Evolutionary conservation across 768 basidiomycete genomes (phyloP).

Genomic region (Mycena amicta): DNA sequence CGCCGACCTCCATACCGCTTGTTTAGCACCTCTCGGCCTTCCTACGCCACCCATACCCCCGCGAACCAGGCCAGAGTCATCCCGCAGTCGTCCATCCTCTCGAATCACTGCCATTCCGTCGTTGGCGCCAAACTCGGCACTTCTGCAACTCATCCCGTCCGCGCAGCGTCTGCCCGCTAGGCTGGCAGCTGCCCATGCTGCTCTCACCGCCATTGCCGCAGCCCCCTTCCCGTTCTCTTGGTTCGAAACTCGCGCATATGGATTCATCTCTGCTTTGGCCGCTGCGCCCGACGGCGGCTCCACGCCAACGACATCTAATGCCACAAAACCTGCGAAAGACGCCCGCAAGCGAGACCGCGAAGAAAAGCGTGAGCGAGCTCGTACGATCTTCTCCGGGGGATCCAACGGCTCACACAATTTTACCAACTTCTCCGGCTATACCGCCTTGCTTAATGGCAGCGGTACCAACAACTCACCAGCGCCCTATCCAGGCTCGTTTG

Average conservation of each 20-base stretch:
- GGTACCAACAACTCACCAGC: background rate
- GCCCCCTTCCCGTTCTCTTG: conserved; percentile 13
- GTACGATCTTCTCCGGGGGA: conserved; percentile 14
- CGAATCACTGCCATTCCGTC: background rate
- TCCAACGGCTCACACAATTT: background rate
- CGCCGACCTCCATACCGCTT: conserved; percentile 3
- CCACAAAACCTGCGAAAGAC: background rate
- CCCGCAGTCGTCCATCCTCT: background rate
- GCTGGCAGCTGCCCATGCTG: conserved; percentile 9
- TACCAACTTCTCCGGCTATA: background rate
- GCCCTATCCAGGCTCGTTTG: background rate
- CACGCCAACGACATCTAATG: background rate
- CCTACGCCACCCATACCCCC: background rate
- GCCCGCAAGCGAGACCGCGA: background rate
- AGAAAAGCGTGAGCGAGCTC: conserved; percentile 4
- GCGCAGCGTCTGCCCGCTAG: conserved; percentile 1
- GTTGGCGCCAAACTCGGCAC: background rate
- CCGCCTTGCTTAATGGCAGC: background rate
- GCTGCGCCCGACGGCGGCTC: background rate
- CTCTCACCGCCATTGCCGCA: conserved; percentile 6
- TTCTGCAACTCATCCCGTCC: conserved; percentile 16
- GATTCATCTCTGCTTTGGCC: conserved; percentile 9
- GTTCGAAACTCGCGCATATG: conserved; percentile 18
- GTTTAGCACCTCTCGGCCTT: conserved; percentile 7
- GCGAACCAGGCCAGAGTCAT: background rate